A percentile compares a stretch with the other conserved stretches of the same genome.
These are phyloP conservation scores for Diaporthe citri DNA, from an alignment of 2,329 filamentous ascomycete species.

Conservation along the genomic window DNA sequence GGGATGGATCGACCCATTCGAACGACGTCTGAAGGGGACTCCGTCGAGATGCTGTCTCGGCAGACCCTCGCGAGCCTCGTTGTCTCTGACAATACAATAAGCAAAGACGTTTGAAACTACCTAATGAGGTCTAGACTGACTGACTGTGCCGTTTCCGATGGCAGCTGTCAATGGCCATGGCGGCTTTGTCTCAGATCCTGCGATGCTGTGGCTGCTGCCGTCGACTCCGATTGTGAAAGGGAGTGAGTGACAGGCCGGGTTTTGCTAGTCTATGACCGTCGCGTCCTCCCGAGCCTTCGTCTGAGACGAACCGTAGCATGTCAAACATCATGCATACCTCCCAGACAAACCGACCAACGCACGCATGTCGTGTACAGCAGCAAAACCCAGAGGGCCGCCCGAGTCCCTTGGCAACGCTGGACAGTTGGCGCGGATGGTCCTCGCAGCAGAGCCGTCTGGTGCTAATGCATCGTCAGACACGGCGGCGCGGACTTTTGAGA, in stretches of 20 bases:
- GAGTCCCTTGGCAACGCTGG: background rate
- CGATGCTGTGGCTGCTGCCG: background rate
- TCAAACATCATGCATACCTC: background rate
- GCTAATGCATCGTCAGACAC: slow-evolving; percentile 14
- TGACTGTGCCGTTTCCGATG: background rate
- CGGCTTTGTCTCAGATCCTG: background rate
- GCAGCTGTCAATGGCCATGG: background rate
- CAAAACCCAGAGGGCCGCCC: background rate
- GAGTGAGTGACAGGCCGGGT: background rate
- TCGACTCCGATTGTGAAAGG: background rate
- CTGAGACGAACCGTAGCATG: background rate
- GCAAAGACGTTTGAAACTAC: background rate
- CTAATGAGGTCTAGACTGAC: background rate
- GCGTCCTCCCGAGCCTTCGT: background rate
- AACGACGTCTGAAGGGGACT: background rate
- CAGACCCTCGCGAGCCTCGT: background rate
- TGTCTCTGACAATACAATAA: background rate
- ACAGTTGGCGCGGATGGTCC: background rate
- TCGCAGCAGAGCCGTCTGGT: slow-evolving; percentile 20
- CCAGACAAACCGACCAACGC: background rate
- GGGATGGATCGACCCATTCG: slow-evolving; percentile 10
- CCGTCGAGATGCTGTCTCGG: background rate
- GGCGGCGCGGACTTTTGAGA: background rate
- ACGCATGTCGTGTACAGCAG: background rate
- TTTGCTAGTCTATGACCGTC: background rate